Evolutionary conservation across 257 asterid genomes (phyloP).

Genomic region (Penstemon barbatus): DNA sequence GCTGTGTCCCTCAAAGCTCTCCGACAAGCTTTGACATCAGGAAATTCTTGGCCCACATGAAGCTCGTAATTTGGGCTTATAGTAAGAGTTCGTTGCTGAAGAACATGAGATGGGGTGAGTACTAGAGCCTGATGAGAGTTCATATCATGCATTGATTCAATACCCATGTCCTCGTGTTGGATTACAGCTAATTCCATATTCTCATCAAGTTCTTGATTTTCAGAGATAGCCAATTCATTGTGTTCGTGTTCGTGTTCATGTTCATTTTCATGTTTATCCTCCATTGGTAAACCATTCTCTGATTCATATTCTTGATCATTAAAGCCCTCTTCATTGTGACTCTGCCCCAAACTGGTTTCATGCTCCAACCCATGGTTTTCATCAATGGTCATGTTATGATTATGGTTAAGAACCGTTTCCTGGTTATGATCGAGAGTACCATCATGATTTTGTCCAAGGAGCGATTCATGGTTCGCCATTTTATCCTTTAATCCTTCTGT

Average conservation of each 20-base stretch:
- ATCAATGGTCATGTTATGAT: conserved; percentile 45
- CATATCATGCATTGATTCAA: conserved; percentile 57
- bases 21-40: conserved; percentile 91
- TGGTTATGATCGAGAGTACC: conserved; percentile 53
- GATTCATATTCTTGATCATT: conserved; percentile 54
- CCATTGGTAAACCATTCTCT: conserved; percentile 50
- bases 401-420: conserved; percentile 50
- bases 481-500: conserved; percentile 23
- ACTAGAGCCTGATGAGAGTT: conserved; percentile 49
- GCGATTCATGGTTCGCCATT: conserved; percentile 64
- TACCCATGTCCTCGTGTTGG: conserved; percentile 59
- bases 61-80: conserved; percentile 63
- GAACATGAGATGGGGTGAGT: conserved; percentile 59
- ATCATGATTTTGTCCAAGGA: conserved; percentile 50
- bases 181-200: conserved; percentile 68
- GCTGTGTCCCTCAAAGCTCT: conserved; percentile 93
- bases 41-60: conserved; percentile 91
- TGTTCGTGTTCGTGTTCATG: conserved; percentile 53
- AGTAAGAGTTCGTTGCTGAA: conserved; percentile 72
- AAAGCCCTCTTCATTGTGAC: conserved; percentile 39
- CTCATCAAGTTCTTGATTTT: conserved; percentile 65
- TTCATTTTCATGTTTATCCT: conserved; percentile 62
- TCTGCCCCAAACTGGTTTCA: conserved; percentile 45
- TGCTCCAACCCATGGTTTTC: conserved; percentile 55
- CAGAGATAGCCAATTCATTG: conserved; percentile 55